Percentiles rank a stretch among this genome's conserved stretches.
Evolutionary conservation across 176 grass and related monocot genomes (phyloP).

Genomic region (Raddia distichophylla): DNA sequence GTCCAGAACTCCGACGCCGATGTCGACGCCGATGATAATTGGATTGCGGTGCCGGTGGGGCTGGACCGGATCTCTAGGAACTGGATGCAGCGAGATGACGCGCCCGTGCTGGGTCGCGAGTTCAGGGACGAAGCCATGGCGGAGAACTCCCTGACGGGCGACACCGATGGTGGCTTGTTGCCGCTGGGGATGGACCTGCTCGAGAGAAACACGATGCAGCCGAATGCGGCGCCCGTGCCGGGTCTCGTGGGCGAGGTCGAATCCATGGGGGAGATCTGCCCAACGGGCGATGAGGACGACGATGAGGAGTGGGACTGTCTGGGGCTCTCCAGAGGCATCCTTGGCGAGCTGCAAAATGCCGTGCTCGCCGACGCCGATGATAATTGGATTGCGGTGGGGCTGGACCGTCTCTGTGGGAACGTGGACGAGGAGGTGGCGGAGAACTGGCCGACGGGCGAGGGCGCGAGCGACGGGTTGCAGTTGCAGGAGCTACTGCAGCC

Average conservation of each 20-base stretch:
- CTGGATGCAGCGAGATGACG: too few relatives aligned
- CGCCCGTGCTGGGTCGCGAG: background rate
- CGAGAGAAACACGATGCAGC: background rate
- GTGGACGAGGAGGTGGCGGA: constrained; percentile 17
- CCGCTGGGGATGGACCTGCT: background rate
- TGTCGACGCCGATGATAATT: background rate
- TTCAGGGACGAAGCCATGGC: background rate
- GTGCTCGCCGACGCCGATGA: too few relatives aligned
- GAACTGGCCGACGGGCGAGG: constrained; percentile 15
- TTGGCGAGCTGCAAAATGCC: too few relatives aligned
- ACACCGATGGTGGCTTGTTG: background rate
- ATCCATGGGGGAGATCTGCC: background rate
- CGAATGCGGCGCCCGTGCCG: background rate
- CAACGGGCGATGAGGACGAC: too few relatives aligned
- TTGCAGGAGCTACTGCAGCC: constrained; percentile 2
- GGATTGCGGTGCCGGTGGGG: too few relatives aligned
- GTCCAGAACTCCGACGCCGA: background rate
- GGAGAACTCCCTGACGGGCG: background rate
- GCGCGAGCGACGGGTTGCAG: constrained; percentile 13
- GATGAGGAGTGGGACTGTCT: too few relatives aligned
- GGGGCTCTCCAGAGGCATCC: too few relatives aligned
- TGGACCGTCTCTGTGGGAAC: background rate
- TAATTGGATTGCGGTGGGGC: background rate
- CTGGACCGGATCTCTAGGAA: too few relatives aligned
- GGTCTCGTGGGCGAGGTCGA: background rate